phyloP scores from a whole-genome alignment of 805 yeast genomes.

The Soucietia sequanensis region DNA sequence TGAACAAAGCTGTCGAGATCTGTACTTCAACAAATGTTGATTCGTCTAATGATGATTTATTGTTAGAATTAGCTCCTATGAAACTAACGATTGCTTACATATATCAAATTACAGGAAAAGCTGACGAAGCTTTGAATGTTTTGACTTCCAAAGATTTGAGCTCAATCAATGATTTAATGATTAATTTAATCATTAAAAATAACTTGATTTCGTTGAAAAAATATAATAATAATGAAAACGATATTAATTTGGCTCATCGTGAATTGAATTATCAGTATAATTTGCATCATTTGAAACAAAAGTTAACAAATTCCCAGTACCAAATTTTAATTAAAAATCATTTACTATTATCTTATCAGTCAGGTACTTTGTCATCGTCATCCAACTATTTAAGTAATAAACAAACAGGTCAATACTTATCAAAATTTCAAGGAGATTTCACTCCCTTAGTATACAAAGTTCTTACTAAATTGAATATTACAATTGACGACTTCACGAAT shows the following conservation, averaged over 20 bases:
- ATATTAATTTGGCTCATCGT: conserved; percentile 32
- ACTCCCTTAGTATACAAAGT: conserved; percentile 28
- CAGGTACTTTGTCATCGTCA: conserved; percentile 33
- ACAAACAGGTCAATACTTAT: conserved; percentile 16
- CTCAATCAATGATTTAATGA: conserved; percentile 35
- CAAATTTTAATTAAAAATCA: conserved; percentile 43
- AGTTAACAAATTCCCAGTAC: conserved; percentile 38
- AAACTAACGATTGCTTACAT: conserved; percentile 59
- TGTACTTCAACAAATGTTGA: conserved; percentile 41
- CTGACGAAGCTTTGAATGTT: conserved; percentile 31
- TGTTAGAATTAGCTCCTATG: conserved; percentile 58
- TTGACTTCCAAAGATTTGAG: conserved; percentile 32
- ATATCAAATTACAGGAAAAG: conserved; percentile 35
- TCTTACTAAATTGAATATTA: conserved; percentile 27
- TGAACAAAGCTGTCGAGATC: conserved; percentile 45
- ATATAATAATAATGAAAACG: conserved; percentile 12
- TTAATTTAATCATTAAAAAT: conserved; percentile 42
- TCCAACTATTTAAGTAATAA: conserved; percentile 21
- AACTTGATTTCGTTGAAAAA: conserved; percentile 36
- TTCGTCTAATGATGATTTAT: conserved; percentile 45
- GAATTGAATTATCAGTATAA: conserved; percentile 33
- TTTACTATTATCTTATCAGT: conserved; percentile 37
- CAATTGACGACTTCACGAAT: conserved; percentile 22
- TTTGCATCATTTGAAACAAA: conserved; percentile 31
- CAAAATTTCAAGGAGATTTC: conserved; percentile 29